Base-by-base conservation (phyloP, 345 rosid genomes). In the Citropsis articulata region DNA sequence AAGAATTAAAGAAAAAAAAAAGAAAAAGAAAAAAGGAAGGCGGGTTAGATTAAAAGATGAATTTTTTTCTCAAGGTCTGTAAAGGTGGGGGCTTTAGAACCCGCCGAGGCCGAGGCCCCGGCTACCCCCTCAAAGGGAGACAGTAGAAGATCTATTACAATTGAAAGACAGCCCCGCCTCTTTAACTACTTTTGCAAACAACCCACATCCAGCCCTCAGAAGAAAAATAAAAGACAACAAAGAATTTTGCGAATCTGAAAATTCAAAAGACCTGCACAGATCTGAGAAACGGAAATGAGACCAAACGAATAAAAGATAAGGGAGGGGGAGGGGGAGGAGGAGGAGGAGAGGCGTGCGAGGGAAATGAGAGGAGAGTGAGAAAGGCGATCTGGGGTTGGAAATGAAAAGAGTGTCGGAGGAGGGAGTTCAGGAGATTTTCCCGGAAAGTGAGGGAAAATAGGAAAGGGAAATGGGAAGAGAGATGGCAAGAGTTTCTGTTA, bases 31-130 rank as follows among this genome's bases (percentile, higher is more conserved):
- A 72, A 9, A 75, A 72, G n/a, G 45, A 64, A 75, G 8, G 35
- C 69, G 80, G 70, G 80, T 19, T 78, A 76, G 80, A 61, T 53
- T 16, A 53, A 63, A 67, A 45, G 81, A 77, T 40, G 78, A 72
- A 66, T 77, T 71, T 67, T 69, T 75, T 59, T 64, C 61, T 25
- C 67, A 35, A 64, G 10, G 86, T 42, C 84, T 83, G 91, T 90
- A 67, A 75, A 77, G 88, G 78, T 84, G 91, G 98, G 99, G 98
- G 99, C 95, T 90, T 92, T 92, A 80, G 79, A 90, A 91, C 87
- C 98, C 97, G 95, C 92, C 98, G 98, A 91, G 98, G 98, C 98
- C 98, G 90, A 84, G 86, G 98, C 98, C 98, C 94, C 98, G 97
- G 97, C 95, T 86, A 91, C 96, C 95, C 97, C 98, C 95, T 87